A percentile compares a stretch with the other conserved stretches of the same genome.
Evolutionary conservation across 2,329 filamentous ascomycete species (phyloP).

Genomic region (Arthroderma uncinatum): DNA sequence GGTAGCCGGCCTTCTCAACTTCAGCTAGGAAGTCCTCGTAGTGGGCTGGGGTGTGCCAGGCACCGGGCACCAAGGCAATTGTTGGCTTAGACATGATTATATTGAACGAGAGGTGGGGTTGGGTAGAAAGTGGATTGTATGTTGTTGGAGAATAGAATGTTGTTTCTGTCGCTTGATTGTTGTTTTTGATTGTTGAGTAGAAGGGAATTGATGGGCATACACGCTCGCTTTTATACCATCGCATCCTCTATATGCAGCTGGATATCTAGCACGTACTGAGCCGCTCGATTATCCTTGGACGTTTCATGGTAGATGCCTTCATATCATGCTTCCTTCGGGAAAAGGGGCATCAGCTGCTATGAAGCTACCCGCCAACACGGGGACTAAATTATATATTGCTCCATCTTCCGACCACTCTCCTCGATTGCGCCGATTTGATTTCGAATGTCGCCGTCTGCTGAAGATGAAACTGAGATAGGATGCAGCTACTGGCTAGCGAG

Average conservation of each 20-base stretch:
- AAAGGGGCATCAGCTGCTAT: neutral
- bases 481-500: neutral
- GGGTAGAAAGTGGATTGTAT: too few species aligned
- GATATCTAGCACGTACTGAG: neutral
- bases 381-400: neutral
- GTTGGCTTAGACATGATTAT: conserved; percentile 21
- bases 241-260: neutral
- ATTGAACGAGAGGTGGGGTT: neutral
- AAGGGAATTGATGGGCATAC: neutral
- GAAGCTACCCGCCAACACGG: neutral
- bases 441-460: neutral
- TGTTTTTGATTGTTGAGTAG: neutral
- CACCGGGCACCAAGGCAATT: conserved; percentile 29
- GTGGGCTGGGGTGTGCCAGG: conserved; percentile 26
- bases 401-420: neutral
- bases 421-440: neutral
- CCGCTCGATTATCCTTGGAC: neutral
- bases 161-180: neutral
- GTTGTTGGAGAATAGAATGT: neutral
- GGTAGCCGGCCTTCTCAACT: conserved; percentile 25
- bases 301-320: neutral
- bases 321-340: neutral
- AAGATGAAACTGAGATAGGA: neutral
- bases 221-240: neutral
- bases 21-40: conserved; percentile 20